Evolutionary conservation across 2,329 filamentous ascomycete species (phyloP), one percentile per base, ranked within the genome.

Genomic region (Penicillium crustosum): DNA sequence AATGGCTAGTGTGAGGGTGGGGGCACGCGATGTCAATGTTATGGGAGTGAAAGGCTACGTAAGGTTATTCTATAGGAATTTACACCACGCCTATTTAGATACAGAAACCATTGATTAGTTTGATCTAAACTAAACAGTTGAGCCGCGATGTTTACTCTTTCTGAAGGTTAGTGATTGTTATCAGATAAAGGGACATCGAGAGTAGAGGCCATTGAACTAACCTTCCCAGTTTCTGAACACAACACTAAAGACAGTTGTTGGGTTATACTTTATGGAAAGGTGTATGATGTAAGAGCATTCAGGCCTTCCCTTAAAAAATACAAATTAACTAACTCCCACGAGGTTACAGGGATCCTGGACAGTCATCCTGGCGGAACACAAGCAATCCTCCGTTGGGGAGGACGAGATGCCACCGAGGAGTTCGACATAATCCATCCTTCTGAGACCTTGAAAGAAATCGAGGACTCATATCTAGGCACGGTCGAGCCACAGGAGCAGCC

Each of bases 381-480:
- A 71, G 89, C 94, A 70, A 96, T 97, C 66, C 83, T 97, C 49
- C 87, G 91, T 74, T 86, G 96, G 45, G 91, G 93, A 13, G 93
- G 93, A 65, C 86, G 85, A 67, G 93, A 97, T 77, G 93, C 93
- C 52, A 97, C 93, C n/a, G 90, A 94, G 71, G 93, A 97, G 71
- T 97, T 93, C 77, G 93, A 97, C 71, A 91, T 93, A 3, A 89
- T 97, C 53, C 93, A 97, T 70, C 93, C 93, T 21, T 89, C 90
- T 0, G 93, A 93, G 31, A 95, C 87, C 1, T 82, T 97, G 49
- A 91, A 97, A 77, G 89, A 91, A 64, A 89, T 97, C 61, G 86
- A 86, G 64, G 85, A 88, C 65, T 84, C 88, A 23, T 88, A 87
- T 68, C 81, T 97, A 12, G 93, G 93, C 17, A 85, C 81, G 5